These are phyloP conservation scores for Cicer cuneatum DNA, from an alignment of 306 rosid species.

Conservation along the genomic window DNA sequence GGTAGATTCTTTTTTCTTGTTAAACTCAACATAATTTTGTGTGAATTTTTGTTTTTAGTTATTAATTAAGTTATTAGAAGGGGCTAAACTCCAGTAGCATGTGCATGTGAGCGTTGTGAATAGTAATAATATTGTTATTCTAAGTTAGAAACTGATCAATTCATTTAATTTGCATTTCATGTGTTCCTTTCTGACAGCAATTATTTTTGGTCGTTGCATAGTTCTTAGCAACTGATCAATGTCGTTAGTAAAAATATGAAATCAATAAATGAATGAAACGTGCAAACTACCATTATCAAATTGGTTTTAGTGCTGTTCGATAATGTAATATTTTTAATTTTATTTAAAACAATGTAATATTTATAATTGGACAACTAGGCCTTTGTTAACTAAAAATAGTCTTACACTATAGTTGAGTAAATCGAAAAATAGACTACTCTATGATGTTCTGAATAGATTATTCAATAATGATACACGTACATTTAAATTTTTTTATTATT, in stretches of 20 bases:
- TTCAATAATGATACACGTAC: too few species aligned
- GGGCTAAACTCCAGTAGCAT: neutral
- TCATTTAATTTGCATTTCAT: slow-evolving; percentile 1
- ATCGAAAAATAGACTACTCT: neutral
- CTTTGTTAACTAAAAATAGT: slow-evolving; percentile 9
- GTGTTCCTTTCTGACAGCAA: neutral
- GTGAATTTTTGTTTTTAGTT: neutral
- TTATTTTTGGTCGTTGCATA: slow-evolving; percentile 7
- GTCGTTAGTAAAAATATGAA: slow-evolving; percentile 26
- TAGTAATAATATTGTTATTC: neutral
- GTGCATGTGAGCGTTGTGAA: neutral
- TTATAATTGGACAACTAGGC: slow-evolving; percentile 38
- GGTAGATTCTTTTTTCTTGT: neutral
- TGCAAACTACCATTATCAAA: slow-evolving; percentile 36
- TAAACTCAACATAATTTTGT: neutral
- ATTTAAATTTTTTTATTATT: too few species aligned
- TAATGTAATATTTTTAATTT: neutral
- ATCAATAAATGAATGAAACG: slow-evolving; percentile 45
- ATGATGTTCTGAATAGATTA: too few species aligned
- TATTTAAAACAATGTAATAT: neutral
- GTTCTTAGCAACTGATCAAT: slow-evolving; percentile 43
- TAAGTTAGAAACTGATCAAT: neutral
- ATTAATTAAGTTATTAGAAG: neutral
- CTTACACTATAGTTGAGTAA: neutral
- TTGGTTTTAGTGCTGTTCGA: slow-evolving; percentile 29